Evolutionary conservation across 1,139 yeast species (phyloP).

Genomic region (Protomyces inouyei): DNA sequence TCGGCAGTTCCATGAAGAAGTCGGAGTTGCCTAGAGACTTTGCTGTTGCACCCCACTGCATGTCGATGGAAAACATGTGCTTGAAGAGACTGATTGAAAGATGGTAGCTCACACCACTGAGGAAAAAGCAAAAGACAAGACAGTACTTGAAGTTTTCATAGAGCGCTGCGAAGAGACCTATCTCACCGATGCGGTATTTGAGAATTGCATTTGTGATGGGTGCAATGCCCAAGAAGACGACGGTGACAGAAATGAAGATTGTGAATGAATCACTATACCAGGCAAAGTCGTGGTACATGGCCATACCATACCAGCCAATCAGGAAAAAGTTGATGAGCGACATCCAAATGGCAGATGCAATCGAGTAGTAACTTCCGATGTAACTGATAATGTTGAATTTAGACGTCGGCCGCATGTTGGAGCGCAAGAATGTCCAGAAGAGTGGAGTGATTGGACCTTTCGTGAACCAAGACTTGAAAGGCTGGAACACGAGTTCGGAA

Average conservation of each 20-base stretch:
- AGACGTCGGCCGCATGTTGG: conserved; percentile 27
- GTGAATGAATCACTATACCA: conserved; percentile 28
- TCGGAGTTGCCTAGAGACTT: conserved; percentile 29
- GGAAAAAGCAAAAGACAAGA: conserved; percentile 27
- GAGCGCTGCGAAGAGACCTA: conserved; percentile 9
- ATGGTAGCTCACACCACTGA: conserved; percentile 29
- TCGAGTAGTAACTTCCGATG: conserved; percentile 29
- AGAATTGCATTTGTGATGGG: conserved; percentile 29
- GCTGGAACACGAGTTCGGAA: conserved; percentile 27
- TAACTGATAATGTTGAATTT: conserved; percentile 29
- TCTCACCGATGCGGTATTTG: conserved; percentile 23
- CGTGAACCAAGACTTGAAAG: conserved; percentile 26
- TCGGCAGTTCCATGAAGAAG: conserved; percentile 30
- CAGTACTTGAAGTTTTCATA: neutral
- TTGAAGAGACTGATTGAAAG: conserved; percentile 26
- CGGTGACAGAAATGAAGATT: conserved; percentile 24
- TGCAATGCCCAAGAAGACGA: conserved; percentile 28
- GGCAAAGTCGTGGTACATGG: conserved; percentile 15
- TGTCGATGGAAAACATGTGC: conserved; percentile 28
- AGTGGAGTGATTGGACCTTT: conserved; percentile 28
- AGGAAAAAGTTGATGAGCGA: conserved; percentile 27
- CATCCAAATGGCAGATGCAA: conserved; percentile 25
- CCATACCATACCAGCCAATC: conserved; percentile 28
- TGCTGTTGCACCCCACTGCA: conserved; percentile 32
- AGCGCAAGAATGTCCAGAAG: conserved; percentile 26